Evolutionary conservation across 352 stramenopile genomes (phyloP), one percentile per base, ranked within the genome.

Genomic region (Phytophthora parvispora): DNA sequence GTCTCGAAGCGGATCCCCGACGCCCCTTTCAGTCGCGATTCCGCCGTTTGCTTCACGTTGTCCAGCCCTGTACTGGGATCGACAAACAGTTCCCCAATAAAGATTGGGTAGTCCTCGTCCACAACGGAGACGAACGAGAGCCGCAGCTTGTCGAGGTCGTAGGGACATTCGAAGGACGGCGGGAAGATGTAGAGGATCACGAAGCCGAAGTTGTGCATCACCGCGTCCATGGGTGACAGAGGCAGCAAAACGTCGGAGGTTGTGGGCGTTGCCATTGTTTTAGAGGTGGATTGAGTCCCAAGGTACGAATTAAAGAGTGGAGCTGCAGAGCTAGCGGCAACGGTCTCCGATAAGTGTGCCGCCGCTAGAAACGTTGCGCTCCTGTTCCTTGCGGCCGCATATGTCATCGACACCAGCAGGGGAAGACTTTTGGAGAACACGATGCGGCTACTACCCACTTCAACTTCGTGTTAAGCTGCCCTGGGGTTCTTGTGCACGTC

Each of bases 151-250:
- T 81, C 54, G 51, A 88, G 77, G 34, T 89, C 67, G 55, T 76
- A 90, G 3, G 51, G 8, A 6, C 31, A 42, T 0, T 32, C 16
- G 6, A 66, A 18, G 0, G 59, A 31, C n/a, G 69, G 75, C 9
- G 80, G 67, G 53, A 87, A 92, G 20, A 92, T 69, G 72, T 87
- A 89, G 60, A 92, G 55, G 12, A 89, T 74, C 38, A 72, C 75
- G 57, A 92, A 69, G 24, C 67, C 66, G 47, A 87, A 79, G 27
- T 42, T 60, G 29, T 60, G 65, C 78, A 91, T 89, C 55, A 80
- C 64, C 2, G 74, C 71, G 51, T 92, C 82, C 64, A 90, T 78
- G 45, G 74, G 76, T 10, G 84, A 86, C 31, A 91, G 59, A 48
- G 61, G 67, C 36, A 77, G 34, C 27, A 76, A 18, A 3, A 49